phyloP scores from a whole-genome alignment of 1,139 yeast genomes.

The Blastobotrys persicus region DNA sequence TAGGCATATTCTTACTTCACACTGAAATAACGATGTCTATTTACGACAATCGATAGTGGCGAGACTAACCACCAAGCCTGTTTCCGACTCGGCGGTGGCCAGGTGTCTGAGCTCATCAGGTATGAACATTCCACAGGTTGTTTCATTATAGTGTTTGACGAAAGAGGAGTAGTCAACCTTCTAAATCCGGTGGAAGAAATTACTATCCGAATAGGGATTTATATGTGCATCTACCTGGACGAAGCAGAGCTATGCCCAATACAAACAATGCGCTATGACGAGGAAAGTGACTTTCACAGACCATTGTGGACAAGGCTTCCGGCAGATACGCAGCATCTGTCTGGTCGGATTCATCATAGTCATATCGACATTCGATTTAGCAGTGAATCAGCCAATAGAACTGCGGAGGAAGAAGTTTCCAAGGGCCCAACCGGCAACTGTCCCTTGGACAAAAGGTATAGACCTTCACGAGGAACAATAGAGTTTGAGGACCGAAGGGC shows the following conservation, averaged over 20 bases:
- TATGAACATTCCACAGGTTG: background rate
- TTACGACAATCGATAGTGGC: no score
- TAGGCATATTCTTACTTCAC: no score
- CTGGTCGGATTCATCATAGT: conserved; percentile 8
- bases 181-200: background rate
- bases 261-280: background rate
- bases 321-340: conserved; percentile 1
- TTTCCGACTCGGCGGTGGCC: no score
- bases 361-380: conserved; percentile 9
- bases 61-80: no score
- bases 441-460: background rate
- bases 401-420: background rate
- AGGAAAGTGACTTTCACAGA: background rate
- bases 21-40: no score
- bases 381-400: background rate
- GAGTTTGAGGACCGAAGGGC: background rate
- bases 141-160: background rate
- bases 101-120: no score
- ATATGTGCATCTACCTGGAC: background rate
- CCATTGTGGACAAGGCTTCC: conserved; percentile 10
- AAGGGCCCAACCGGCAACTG: background rate
- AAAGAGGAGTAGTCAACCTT: background rate
- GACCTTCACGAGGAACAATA: conserved; percentile 9
- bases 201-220: background rate
- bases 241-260: background rate